These are phyloP conservation scores for Emergomyces pasteurianus DNA, from an alignment of 2,329 filamentous ascomycete species.

Conservation along the genomic window DNA sequence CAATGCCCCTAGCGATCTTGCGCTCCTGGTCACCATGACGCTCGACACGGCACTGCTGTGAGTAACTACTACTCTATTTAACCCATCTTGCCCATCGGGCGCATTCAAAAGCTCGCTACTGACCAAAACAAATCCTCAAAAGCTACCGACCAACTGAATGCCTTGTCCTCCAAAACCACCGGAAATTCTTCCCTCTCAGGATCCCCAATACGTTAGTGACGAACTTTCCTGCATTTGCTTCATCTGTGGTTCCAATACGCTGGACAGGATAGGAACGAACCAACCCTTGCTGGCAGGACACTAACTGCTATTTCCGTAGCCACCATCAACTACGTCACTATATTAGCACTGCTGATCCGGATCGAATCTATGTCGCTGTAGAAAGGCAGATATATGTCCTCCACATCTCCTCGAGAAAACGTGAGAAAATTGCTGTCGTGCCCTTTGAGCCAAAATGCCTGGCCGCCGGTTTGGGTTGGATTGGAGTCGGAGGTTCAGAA, in stretches of 20 bases:
- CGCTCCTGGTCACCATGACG: slow-evolving; percentile 25
- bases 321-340: slow-evolving; percentile 61
- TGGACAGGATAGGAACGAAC: neutral
- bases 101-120: slow-evolving; percentile 3
- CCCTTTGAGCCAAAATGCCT: slow-evolving; percentile 71
- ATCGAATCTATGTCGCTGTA: slow-evolving; percentile 75
- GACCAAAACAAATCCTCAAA: slow-evolving; percentile 10
- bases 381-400: slow-evolving; percentile 62
- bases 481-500: slow-evolving; percentile 76
- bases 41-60: slow-evolving; percentile 29
- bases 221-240: neutral
- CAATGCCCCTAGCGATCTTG: slow-evolving; percentile 1
- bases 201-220: slow-evolving; percentile 53
- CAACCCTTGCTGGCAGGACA: neutral
- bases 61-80: slow-evolving; percentile 9
- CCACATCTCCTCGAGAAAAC: slow-evolving; percentile 56
- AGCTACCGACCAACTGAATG: slow-evolving; percentile 56
- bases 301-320: slow-evolving; percentile 15
- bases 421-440: slow-evolving; percentile 59
- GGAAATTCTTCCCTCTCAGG: slow-evolving; percentile 55
- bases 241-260: neutral
- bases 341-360: slow-evolving; percentile 65
- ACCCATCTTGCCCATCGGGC: neutral
- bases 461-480: slow-evolving; percentile 73
- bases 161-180: slow-evolving; percentile 48